Evolutionary conservation across 1,284 basidiomycete genomes (phyloP).

Genomic region (Malassezia restricta): DNA sequence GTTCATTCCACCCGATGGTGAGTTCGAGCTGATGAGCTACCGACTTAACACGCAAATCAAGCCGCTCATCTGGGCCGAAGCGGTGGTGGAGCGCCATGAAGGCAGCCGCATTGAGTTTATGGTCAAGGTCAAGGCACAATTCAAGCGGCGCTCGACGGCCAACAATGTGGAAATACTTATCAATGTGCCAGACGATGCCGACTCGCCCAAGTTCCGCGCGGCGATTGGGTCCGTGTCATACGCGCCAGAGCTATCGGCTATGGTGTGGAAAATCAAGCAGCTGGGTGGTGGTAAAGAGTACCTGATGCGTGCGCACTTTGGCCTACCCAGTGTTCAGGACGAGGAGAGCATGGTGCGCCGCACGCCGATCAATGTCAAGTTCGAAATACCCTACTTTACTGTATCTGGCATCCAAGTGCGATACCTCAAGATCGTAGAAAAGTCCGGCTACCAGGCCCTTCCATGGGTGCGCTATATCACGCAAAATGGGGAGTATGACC

Average conservation of each 20-base stretch:
- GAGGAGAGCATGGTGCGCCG: slow-evolving; percentile 70
- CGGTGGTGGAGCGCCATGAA: slow-evolving; percentile 82
- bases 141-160: slow-evolving; percentile 87
- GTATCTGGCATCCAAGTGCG: slow-evolving; percentile 85
- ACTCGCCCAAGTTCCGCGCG: slow-evolving; percentile 81
- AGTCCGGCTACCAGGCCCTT: slow-evolving; percentile 76
- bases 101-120: slow-evolving; percentile 92
- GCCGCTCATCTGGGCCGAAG: slow-evolving; percentile 95
- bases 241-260: slow-evolving; percentile 43
- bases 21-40: slow-evolving; percentile 97
- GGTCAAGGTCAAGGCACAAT: slow-evolving; percentile 95
- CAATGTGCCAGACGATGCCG: slow-evolving; percentile 93
- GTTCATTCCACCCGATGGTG: slow-evolving; percentile 97
- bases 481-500: slow-evolving; percentile 88
- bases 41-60: slow-evolving; percentile 91
- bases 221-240: slow-evolving; percentile 42
- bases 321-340: slow-evolving; percentile 43
- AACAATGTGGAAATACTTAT: slow-evolving; percentile 99
- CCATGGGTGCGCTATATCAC: slow-evolving; percentile 63
- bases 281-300: slow-evolving; percentile 44
- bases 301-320: slow-evolving; percentile 45
- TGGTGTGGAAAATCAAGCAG: slow-evolving; percentile 47
- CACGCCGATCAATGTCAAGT: slow-evolving; percentile 88
- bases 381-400: slow-evolving; percentile 96
- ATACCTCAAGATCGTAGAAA: slow-evolving; percentile 95